Conservation (phyloP, 2,329 filamentous ascomycete species). For the Neopestalotiopsis sp. region DNA sequence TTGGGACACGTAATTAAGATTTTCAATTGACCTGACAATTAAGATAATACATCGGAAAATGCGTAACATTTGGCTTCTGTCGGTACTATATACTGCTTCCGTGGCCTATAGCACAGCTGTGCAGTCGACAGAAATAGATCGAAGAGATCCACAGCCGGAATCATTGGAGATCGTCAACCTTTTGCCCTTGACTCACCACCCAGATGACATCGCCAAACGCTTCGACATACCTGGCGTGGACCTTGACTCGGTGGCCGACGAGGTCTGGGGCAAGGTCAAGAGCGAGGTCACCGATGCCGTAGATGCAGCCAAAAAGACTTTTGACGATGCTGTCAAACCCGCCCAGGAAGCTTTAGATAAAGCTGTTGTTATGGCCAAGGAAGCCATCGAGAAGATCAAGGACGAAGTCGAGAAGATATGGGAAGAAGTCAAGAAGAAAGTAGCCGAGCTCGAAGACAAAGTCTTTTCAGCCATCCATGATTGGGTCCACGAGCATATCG, state of each 20-base stretch:
- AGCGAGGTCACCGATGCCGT: background rate
- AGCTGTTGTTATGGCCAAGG: background rate
- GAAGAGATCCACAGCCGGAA: background rate
- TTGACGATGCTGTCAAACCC: background rate
- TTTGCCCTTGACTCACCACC: background rate
- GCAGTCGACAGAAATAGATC: background rate
- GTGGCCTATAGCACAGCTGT: background rate
- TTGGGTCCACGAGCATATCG: conserved; percentile 5
- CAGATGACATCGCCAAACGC: conserved; percentile 1
- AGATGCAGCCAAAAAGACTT: background rate
- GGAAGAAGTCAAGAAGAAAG: conserved; percentile 1
- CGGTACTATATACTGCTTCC: background rate
- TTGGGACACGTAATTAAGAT: background rate
- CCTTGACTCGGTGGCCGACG: background rate
- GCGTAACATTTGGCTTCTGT: background rate
- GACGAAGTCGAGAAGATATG: conserved; percentile 9
- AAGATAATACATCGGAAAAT: background rate
- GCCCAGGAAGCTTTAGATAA: background rate
- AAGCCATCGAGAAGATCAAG: conserved; percentile 9
- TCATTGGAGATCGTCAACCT: background rate
- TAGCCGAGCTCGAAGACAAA: conserved; percentile 10
- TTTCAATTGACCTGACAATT: background rate
- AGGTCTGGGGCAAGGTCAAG: conserved; percentile 10
- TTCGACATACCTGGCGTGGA: conserved; percentile 3
- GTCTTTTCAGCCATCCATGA: background rate